phyloP scores from a whole-genome alignment of 2,329 filamentous ascomycete genomes.

The Falciphora oryzae region DNA sequence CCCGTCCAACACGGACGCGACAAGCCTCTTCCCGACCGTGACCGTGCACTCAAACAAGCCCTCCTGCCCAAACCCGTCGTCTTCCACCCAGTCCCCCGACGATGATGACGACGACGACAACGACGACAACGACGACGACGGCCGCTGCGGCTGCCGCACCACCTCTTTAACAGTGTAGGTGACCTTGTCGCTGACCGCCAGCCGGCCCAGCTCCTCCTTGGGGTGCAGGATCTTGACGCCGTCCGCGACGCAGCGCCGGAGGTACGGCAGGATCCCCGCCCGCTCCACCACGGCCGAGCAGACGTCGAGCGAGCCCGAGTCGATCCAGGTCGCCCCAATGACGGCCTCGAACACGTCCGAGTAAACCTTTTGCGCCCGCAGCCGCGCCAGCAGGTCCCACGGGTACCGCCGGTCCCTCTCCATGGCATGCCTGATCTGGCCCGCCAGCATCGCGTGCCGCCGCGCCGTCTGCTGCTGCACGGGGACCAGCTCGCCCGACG shows the following conservation, averaged over 20 bases:
- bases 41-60: constrained; percentile 39
- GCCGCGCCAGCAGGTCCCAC: constrained; percentile 64
- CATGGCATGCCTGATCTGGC: constrained; percentile 45
- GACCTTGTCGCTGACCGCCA: constrained; percentile 48
- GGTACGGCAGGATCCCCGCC: constrained; percentile 58
- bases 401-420: constrained; percentile 54
- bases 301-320: constrained; percentile 56
- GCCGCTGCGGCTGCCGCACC: neutral
- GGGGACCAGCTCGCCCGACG: constrained; percentile 38
- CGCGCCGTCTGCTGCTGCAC: constrained; percentile 25
- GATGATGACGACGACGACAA: neutral
- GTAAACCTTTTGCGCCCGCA: constrained; percentile 69
- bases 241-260: constrained; percentile 56
- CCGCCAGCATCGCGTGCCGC: constrained; percentile 43
- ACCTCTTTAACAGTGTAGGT: constrained; percentile 39
- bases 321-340: constrained; percentile 78
- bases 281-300: constrained; percentile 57
- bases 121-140: neutral
- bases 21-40: constrained; percentile 37
- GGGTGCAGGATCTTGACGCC: constrained; percentile 54
- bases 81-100: neutral
- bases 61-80: constrained; percentile 13
- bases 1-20: constrained; percentile 41
- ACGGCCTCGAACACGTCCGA: constrained; percentile 79
- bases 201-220: constrained; percentile 61